Base-by-base conservation (phyloP, 2,329 filamentous ascomycete genomes). In the Monosporascus sp. region DNA sequence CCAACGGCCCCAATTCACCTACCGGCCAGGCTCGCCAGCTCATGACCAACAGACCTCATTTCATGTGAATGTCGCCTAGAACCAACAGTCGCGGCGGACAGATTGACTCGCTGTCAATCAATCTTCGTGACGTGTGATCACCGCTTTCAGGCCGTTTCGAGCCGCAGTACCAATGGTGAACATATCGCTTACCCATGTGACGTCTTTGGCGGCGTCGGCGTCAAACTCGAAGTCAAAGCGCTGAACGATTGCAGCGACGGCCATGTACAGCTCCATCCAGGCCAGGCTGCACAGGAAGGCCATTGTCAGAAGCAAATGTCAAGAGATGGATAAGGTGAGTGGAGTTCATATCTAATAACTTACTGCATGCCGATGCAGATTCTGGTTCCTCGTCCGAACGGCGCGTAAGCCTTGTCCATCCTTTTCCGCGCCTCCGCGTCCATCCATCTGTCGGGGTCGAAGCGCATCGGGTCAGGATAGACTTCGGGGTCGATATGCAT, bases 371-470 rank as follows among this genome's bases (percentile, higher is more conserved):
- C 61, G 15, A 61, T 22, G 20, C 59, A 63, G 2, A 46, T 60
- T n/a, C 61, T 51, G 14, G 60, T 52, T 7, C 60, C 61, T 18
- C 51, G 25, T 3, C 53, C 57, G 36, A 63, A 61, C 1, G 61
- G 61, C 3, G 58, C 57, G 46, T 48, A 63, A 2, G 47, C 49
- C 50, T 57, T 61, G 9, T 62, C 60, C 7, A 2, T 49, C 11
- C 45, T 38, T 50, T 9, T 27, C 24, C 38, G 44, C 0, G 51
- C 49, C 11, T 20, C 7, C 1, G 22, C n/a, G 20, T 56, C 54
- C 14, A 62, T 14, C 63, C 65, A 67, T 22, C 65, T 51, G 31
- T 63, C 57, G 0, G 65, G 65, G 7, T 59, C 53, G 45, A 67
- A 59, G 2, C 18, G 6, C 20, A 44, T 44, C 7, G 55, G 55